phyloP scores from a whole-genome alignment of 306 rosid genomes.

The Vicia sativa region DNA sequence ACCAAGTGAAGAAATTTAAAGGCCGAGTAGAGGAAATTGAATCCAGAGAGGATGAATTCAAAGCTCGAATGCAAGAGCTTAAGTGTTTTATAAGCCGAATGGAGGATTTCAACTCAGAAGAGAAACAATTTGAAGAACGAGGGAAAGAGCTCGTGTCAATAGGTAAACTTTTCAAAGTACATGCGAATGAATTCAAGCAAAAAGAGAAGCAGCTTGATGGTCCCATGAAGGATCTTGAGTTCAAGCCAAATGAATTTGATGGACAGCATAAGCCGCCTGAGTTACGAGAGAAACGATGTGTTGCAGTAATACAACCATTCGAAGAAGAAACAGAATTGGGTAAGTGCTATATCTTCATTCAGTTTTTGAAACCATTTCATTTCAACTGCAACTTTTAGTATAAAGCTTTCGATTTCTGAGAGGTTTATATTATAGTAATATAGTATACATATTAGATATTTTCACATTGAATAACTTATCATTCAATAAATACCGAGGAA shows the following conservation, averaged over 20 bases:
- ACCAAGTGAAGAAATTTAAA: not conserved
- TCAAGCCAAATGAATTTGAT: slow-evolving; percentile 37
- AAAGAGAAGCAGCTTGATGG: not conserved
- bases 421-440: not conserved
- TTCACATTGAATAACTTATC: not conserved
- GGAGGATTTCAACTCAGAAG: slow-evolving; percentile 8
- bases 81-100: not conserved
- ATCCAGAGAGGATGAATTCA: not conserved
- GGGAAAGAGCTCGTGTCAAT: not conserved
- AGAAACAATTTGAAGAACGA: not conserved
- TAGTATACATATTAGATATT: not conserved
- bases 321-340: slow-evolving; percentile 40
- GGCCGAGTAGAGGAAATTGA: not conserved
- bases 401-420: not conserved
- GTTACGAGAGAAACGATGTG: not conserved
- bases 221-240: slow-evolving; percentile 30
- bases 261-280: not conserved
- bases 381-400: not conserved
- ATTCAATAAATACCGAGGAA: not conserved
- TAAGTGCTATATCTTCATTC: slow-evolving; percentile 38
- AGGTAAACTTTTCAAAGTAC: not conserved
- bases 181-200: not conserved
- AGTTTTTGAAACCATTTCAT: slow-evolving; percentile 22
- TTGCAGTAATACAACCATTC: slow-evolving; percentile 4
- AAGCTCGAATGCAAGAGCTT: not conserved